A percentile compares a stretch with the other conserved stretches of the same genome.
phyloP scores from a whole-genome alignment of 768 basidiomycete species.

The Leucosporidium creatinivorum region DNA sequence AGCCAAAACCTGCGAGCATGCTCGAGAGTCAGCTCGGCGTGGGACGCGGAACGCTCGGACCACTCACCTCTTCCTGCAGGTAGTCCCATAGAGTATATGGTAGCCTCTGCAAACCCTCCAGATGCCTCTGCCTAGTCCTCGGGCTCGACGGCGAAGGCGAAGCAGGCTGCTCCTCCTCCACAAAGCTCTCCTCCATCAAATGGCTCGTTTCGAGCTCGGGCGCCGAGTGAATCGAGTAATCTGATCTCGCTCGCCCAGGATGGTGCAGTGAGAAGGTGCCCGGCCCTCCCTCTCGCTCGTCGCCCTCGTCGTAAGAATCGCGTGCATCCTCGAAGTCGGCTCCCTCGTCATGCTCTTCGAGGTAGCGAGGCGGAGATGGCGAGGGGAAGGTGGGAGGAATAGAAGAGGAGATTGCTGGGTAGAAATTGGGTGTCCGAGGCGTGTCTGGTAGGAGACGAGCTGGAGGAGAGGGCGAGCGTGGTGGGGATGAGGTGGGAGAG shows the following conservation, averaged over 20 bases:
- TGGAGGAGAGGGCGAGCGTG: too few relatives aligned
- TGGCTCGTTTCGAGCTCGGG: background rate
- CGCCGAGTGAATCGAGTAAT: slow-evolving; percentile 3
- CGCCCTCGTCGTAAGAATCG: too few relatives aligned
- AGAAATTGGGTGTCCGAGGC: too few relatives aligned
- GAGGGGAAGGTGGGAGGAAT: too few relatives aligned
- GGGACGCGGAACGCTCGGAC: background rate
- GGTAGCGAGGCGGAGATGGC: too few relatives aligned
- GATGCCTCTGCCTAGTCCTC: background rate
- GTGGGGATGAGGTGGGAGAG: too few relatives aligned
- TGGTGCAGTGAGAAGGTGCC: too few relatives aligned
- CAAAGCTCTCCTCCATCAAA: background rate
- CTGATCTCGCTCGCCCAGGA: background rate
- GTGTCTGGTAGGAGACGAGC: too few relatives aligned
- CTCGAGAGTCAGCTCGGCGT: slow-evolving; percentile 35
- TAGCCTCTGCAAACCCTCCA: slow-evolving; percentile 10
- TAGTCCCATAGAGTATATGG: slow-evolving; percentile 90
- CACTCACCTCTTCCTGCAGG: slow-evolving; percentile 64
- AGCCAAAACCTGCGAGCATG: slow-evolving; percentile 72
- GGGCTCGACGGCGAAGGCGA: background rate
- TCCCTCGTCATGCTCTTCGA: too few relatives aligned
- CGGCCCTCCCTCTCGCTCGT: too few relatives aligned
- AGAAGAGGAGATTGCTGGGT: too few relatives aligned
- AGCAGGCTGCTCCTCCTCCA: background rate
- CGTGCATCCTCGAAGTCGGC: too few relatives aligned